phyloP scores from a whole-genome alignment of 495 filamentous ascomycete species.

The Aspergillus olivimuriae region DNA sequence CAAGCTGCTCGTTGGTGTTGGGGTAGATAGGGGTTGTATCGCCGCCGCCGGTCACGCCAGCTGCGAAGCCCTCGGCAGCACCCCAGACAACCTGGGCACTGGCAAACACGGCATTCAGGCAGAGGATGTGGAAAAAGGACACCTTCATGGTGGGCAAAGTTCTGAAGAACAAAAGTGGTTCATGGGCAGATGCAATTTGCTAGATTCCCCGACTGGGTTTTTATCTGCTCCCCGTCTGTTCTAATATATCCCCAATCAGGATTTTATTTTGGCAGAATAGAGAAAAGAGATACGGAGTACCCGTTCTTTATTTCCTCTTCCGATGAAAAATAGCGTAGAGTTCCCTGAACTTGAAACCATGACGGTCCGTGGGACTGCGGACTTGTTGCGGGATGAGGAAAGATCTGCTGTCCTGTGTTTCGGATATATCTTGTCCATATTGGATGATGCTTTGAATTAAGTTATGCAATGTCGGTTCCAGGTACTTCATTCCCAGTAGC shows the following conservation, averaged over 20 bases:
- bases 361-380: not conserved
- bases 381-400: not conserved
- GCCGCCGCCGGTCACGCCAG: slow-evolving; percentile 30
- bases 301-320: no score
- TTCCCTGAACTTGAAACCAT: no score
- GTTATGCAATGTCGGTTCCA: not conserved
- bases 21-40: slow-evolving; percentile 25
- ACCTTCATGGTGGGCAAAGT: not conserved
- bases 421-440: not conserved
- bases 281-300: no score
- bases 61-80: slow-evolving; percentile 29
- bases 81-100: slow-evolving; percentile 20
- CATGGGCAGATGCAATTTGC: no score
- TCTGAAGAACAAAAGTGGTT: no score
- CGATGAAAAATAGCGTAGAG: no score
- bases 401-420: not conserved
- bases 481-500: no score
- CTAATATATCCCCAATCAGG: no score
- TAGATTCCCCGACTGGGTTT: no score
- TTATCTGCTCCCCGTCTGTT: no score
- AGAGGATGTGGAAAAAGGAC: not conserved
- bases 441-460: not conserved
- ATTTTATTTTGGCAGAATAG: no score
- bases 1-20: slow-evolving; percentile 23
- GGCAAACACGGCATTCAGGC: not conserved